Percentiles rank a stretch among this genome's conserved stretches.
These are phyloP conservation scores for Lentinus brumalis DNA, from an alignment of 768 basidiomycete species.

Conservation along the genomic window DNA sequence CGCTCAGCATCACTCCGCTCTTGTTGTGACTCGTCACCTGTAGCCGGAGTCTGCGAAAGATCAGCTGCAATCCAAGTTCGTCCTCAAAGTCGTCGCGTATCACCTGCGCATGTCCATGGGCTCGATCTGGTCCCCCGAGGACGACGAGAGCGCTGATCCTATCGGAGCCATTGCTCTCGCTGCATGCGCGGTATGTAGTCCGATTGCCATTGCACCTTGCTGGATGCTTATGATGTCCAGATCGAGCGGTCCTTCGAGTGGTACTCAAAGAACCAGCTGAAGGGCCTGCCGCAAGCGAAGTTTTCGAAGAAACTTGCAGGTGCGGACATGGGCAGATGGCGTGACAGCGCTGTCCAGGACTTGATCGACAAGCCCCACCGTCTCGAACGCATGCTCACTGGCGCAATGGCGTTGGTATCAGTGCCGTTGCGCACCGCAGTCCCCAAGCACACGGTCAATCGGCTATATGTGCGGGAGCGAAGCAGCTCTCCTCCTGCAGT, in stretches of 20 bases:
- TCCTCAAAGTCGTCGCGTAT: not conserved
- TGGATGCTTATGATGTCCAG: not conserved
- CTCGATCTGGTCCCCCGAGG: not conserved
- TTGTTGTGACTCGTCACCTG: too few relatives aligned
- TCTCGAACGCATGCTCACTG: not conserved
- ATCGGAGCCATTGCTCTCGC: not conserved
- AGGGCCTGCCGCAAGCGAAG: not conserved
- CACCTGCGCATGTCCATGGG: not conserved
- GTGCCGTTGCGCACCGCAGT: not conserved
- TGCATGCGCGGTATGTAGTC: not conserved
- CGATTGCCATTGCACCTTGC: not conserved
- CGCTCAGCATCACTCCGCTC: too few relatives aligned
- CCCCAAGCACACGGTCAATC: not conserved
- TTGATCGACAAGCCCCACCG: conserved; percentile 1
- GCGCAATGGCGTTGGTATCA: not conserved
- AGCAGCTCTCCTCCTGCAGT: not conserved
- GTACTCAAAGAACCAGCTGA: not conserved
- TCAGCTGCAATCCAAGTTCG: not conserved
- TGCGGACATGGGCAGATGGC: not conserved
- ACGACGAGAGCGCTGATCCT: not conserved
- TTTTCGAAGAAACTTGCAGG: not conserved
- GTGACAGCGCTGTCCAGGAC: not conserved
- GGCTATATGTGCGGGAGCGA: not conserved
- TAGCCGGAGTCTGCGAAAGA: not conserved
- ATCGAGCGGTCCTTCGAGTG: not conserved